Evolutionary conservation across 768 basidiomycete genomes (phyloP).

Genomic region (Aureoboletus auriporus): DNA sequence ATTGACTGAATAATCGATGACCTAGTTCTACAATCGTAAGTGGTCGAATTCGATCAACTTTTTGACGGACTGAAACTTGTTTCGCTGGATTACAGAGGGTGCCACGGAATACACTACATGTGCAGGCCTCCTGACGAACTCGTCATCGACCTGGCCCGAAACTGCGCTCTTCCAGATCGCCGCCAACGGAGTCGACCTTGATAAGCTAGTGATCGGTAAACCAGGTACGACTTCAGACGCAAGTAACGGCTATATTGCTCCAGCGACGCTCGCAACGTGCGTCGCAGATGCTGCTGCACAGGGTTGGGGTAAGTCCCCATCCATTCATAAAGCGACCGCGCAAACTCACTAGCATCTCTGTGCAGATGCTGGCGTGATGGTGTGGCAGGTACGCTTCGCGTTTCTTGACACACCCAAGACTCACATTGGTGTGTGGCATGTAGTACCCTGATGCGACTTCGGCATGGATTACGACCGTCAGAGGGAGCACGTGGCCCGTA

Average conservation of each 20-base stretch:
- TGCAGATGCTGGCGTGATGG: constrained; percentile 1
- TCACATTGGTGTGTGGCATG: no score
- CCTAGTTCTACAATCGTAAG: constrained; percentile 29
- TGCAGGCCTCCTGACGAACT: constrained; percentile 50
- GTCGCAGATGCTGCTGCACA: constrained; percentile 51
- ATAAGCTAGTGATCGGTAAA: constrained; percentile 58
- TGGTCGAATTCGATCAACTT: background rate
- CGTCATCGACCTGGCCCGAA: constrained; percentile 58
- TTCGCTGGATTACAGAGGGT: constrained; percentile 44
- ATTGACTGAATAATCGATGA: constrained; percentile 1
- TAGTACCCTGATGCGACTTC: constrained; percentile 38
- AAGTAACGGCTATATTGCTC: constrained; percentile 53
- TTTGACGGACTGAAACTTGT: background rate
- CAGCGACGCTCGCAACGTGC: constrained; percentile 55
- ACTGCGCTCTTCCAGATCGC: constrained; percentile 54
- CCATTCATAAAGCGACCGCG: background rate
- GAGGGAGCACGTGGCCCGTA: constrained; percentile 35
- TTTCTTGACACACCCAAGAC: no score
- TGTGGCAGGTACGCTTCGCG: background rate
- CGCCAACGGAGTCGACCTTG: constrained; percentile 39
- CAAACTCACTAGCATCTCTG: background rate
- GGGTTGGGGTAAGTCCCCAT: constrained; percentile 59
- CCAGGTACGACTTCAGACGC: constrained; percentile 42
- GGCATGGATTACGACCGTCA: constrained; percentile 39
- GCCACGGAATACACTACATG: constrained; percentile 62